phyloP scores from a whole-genome alignment of 176 grass and related monocot genomes.

The Triticum turgidum region DNA sequence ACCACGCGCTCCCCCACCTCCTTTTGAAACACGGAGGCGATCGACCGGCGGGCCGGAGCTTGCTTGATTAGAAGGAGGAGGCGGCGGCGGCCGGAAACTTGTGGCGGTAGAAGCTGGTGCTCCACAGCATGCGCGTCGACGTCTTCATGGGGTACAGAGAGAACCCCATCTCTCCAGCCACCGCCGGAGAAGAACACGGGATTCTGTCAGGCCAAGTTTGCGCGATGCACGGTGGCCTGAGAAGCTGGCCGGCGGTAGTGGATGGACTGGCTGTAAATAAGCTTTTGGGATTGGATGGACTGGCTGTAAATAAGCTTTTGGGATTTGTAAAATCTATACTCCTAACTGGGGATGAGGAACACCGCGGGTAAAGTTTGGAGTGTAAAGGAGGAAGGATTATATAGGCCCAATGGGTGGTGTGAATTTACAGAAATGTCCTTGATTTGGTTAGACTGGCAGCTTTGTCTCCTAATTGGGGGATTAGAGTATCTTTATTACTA shows the following conservation, averaged over 20 bases:
- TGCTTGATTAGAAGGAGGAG: constrained; percentile 29
- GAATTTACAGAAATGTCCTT: constrained; percentile 1
- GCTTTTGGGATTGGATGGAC: not conserved
- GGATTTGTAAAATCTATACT: not conserved
- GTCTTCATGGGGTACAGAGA: constrained; percentile 75
- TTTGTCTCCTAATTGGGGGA: not conserved
- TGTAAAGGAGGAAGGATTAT: constrained; percentile 15
- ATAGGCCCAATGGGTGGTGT: constrained; percentile 11
- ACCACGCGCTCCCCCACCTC: constrained; percentile 1
- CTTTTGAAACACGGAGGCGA: constrained; percentile 29
- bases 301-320: not conserved
- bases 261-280: not conserved
- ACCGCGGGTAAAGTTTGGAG: constrained; percentile 22
- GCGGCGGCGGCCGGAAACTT: constrained; percentile 54
- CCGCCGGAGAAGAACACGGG: not conserved
- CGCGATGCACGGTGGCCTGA: constrained; percentile 19
- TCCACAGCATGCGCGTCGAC: constrained; percentile 84
- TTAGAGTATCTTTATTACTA: not conserved
- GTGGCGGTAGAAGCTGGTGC: constrained; percentile 92
- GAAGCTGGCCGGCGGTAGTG: not conserved
- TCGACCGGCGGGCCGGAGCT: not conserved
- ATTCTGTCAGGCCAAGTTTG: not conserved
- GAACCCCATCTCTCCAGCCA: constrained; percentile 46
- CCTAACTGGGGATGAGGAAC: not conserved
- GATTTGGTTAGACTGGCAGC: not conserved